Evolutionary conservation across 768 basidiomycete genomes (phyloP).

Genomic region (Lentinula sp.): DNA sequence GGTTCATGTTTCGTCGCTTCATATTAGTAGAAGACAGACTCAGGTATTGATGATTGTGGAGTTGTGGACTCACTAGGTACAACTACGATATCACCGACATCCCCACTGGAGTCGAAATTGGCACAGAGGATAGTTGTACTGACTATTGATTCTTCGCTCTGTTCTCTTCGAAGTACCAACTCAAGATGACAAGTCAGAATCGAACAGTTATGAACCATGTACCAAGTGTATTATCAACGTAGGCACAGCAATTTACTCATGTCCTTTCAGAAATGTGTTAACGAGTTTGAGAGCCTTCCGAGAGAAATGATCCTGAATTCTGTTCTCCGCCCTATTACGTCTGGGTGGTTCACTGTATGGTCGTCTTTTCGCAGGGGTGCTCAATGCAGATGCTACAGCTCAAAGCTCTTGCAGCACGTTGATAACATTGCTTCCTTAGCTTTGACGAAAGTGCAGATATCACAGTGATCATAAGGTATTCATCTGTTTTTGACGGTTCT

Average conservation of each 20-base stretch:
- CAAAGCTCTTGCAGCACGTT: too few species aligned
- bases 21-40: not conserved
- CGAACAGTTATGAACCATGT: not conserved
- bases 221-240: not conserved
- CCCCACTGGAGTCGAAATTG: slow-evolving; percentile 1
- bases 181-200: not conserved
- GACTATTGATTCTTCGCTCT: not conserved
- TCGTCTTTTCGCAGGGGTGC: too few species aligned
- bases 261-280: not conserved
- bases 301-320: too few species aligned
- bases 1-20: not conserved
- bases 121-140: not conserved
- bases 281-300: too few species aligned
- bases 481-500: too few species aligned
- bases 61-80: not conserved
- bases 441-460: too few species aligned
- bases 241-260: not conserved
- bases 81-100: slow-evolving; percentile 4
- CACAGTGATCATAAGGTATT: too few species aligned
- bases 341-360: too few species aligned
- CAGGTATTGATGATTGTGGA: not conserved
- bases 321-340: too few species aligned
- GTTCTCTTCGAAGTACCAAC: not conserved
- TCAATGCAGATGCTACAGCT: too few species aligned
- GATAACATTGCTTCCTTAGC: too few species aligned